Conservation (phyloP, 208 protist genomes). For the Wallacemonas sp. region DNA sequence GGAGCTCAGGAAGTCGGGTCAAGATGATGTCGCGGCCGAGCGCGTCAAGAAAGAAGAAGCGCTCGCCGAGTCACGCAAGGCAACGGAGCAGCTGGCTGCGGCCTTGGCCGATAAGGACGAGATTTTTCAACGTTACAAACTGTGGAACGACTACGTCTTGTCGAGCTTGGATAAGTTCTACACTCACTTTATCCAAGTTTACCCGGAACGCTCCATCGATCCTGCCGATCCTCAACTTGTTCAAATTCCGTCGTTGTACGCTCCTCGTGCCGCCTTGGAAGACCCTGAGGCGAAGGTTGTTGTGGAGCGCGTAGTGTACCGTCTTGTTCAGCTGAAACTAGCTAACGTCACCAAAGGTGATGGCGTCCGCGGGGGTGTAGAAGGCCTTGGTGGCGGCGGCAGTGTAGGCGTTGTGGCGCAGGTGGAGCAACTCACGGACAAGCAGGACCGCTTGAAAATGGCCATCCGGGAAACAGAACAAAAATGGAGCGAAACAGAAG, state of each 20-base stretch:
- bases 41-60: conserved; percentile 42
- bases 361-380: neutral
- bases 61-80: conserved; percentile 42
- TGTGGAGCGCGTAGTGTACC: conserved; percentile 74
- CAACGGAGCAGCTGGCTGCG: conserved; percentile 51
- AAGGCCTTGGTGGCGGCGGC: neutral
- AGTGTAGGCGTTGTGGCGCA: conserved; percentile 20
- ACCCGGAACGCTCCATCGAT: conserved; percentile 51
- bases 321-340: conserved; percentile 63
- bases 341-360: conserved; percentile 19
- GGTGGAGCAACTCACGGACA: conserved; percentile 29
- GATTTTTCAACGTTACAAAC: conserved; percentile 57
- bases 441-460: conserved; percentile 62
- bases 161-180: conserved; percentile 64
- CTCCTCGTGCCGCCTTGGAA: conserved; percentile 57
- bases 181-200: conserved; percentile 34
- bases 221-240: conserved; percentile 53
- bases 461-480: conserved; percentile 64
- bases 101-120: conserved; percentile 56
- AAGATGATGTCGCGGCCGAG: conserved; percentile 41
- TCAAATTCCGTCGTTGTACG: conserved; percentile 66
- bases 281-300: conserved; percentile 67
- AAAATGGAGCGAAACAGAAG: conserved; percentile 41
- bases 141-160: conserved; percentile 80
- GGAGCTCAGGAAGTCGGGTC: conserved; percentile 50